Evolutionary conservation across 495 filamentous ascomycete genomes (phyloP).

Genomic region (Xylaria acuta): DNA sequence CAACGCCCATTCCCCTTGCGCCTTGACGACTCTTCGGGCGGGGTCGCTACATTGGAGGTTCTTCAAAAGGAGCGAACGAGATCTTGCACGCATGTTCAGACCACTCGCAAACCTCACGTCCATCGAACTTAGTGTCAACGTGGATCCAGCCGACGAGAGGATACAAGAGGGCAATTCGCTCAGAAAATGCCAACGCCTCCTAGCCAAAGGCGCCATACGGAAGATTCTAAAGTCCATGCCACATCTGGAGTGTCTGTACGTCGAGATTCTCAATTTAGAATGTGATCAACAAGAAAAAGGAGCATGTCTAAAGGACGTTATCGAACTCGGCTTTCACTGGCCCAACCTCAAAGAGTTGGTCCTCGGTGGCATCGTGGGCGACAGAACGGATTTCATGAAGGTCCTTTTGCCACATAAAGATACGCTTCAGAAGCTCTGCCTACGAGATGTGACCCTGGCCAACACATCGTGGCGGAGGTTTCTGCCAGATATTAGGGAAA

Average conservation of each 20-base stretch:
- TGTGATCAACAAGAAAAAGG: background rate
- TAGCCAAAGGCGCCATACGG: constrained; percentile 13
- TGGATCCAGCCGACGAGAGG: constrained; percentile 11
- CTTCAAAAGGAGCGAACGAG: constrained; percentile 14
- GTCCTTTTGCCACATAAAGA: constrained; percentile 27
- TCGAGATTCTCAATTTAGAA: constrained; percentile 6
- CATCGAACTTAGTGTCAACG: constrained; percentile 13
- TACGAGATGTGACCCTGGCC: constrained; percentile 15
- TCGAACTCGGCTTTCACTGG: constrained; percentile 24
- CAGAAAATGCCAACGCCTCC: constrained; percentile 4
- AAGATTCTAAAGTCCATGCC: constrained; percentile 19
- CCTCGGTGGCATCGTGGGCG: constrained; percentile 17
- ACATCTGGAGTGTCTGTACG: constrained; percentile 4
- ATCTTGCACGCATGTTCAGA: constrained; percentile 19
- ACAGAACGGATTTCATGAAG: constrained; percentile 25
- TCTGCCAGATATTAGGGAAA: constrained; percentile 23
- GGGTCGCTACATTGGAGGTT: constrained; percentile 11
- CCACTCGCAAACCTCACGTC: constrained; percentile 26
- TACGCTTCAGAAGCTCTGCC: constrained; percentile 25
- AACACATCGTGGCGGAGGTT: constrained; percentile 30
- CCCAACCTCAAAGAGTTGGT: constrained; percentile 16
- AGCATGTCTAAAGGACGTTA: constrained; percentile 10
- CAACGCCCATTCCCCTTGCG: constrained; percentile 14
- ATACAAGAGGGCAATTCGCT: constrained; percentile 16
- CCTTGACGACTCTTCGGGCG: background rate